Percentiles rank a stretch among this genome's conserved stretches.
Conservation (phyloP, 805 yeast species). For the Pichia gijzeniarum region DNA sequence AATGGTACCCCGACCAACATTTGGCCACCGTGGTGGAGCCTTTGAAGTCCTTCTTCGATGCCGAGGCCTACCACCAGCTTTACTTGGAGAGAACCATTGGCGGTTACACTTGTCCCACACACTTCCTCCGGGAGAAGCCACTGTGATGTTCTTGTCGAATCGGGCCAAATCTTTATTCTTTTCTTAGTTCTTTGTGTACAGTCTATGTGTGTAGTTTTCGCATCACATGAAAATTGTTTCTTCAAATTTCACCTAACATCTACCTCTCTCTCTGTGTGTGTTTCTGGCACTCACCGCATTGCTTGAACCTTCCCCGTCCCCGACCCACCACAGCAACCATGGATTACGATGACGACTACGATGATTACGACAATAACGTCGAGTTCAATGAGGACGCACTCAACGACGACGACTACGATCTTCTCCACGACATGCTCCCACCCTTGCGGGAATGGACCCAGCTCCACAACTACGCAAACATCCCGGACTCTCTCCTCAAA, state of each 20-base stretch:
- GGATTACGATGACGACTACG: neutral
- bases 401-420: constrained; percentile 36
- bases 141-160: no score
- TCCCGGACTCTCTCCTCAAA: constrained; percentile 10
- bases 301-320: no score
- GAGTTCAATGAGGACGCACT: constrained; percentile 32
- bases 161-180: neutral
- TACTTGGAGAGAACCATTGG: constrained; percentile 74
- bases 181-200: neutral
- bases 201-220: neutral
- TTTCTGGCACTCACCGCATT: neutral
- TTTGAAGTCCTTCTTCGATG: constrained; percentile 71
- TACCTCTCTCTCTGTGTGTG: no score
- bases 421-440: constrained; percentile 14
- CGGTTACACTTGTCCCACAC: constrained; percentile 90
- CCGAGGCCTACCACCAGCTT: constrained; percentile 91
- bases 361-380: constrained; percentile 8
- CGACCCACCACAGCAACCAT: neutral
- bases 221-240: neutral
- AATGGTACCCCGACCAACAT: constrained; percentile 65
- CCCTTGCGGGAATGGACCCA: constrained; percentile 2
- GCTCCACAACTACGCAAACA: neutral
- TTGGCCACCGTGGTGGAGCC: constrained; percentile 70
- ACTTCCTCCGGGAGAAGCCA: constrained; percentile 34
- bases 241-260: neutral